phyloP scores from a whole-genome alignment of 2,329 filamentous ascomycete species.

The Colletotrichum paranaense region DNA sequence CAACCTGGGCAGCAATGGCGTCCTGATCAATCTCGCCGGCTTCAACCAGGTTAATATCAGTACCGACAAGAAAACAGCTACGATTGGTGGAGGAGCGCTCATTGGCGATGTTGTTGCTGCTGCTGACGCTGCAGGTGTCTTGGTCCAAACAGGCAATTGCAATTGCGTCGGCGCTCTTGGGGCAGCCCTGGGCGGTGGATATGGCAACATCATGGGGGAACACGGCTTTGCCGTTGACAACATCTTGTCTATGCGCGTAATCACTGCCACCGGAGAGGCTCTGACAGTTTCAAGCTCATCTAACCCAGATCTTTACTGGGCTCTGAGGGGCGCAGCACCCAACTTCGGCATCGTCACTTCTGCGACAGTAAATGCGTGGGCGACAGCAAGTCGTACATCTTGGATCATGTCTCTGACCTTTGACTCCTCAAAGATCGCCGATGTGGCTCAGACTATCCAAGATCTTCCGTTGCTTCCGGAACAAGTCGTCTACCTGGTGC shows the following conservation, averaged over 20 bases:
- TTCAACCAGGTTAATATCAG: slow-evolving; percentile 38
- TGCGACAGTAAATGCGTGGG: slow-evolving; percentile 53
- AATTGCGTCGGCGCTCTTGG: slow-evolving; percentile 42
- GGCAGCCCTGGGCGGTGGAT: slow-evolving; percentile 37
- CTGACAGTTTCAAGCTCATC: slow-evolving; percentile 40
- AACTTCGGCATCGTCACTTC: slow-evolving; percentile 62
- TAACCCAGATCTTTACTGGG: slow-evolving; percentile 58
- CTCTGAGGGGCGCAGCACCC: slow-evolving; percentile 59
- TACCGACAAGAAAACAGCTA: slow-evolving; percentile 31
- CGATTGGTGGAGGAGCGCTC: slow-evolving; percentile 36
- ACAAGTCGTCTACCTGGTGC: slow-evolving; percentile 49
- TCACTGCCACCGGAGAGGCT: slow-evolving; percentile 42
- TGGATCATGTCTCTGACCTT: slow-evolving; percentile 42
- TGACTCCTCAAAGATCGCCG: slow-evolving; percentile 40
- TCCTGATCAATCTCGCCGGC: slow-evolving; percentile 40
- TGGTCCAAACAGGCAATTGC: slow-evolving; percentile 40
- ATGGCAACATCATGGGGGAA: slow-evolving; percentile 35
- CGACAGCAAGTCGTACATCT: slow-evolving; percentile 38
- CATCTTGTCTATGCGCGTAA: slow-evolving; percentile 44
- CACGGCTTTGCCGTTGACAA: slow-evolving; percentile 44
- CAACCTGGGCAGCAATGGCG: slow-evolving; percentile 31
- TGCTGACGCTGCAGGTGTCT: slow-evolving; percentile 19
- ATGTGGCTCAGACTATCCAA: slow-evolving; percentile 49
- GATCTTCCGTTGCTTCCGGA: slow-evolving; percentile 47
- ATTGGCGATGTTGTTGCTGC: slow-evolving; percentile 23